Evolutionary conservation across 441 rosid species (phyloP), one percentile per base, ranked within the genome.

Genomic region (Jatropha podagrica): DNA sequence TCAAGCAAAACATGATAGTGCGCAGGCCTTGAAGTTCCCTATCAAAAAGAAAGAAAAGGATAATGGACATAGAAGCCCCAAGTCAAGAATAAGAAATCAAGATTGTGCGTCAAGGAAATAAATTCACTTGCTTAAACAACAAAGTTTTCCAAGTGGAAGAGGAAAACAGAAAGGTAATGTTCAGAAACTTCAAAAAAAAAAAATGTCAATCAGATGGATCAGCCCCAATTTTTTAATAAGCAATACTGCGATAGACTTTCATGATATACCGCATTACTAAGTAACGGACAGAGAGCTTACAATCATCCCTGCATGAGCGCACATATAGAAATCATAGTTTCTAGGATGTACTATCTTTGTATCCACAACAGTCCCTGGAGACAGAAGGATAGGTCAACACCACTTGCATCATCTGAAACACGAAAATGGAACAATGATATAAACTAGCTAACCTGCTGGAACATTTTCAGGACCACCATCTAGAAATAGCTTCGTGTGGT

Each of bases 11-110:
- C 97, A 65, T 91, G 95, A 74, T 96, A 96, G 73, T 94, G 99
- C 9, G 95, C 91, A 1, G 97, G 98, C 86, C 94, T 86, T 71
- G 97, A 92, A 69, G 97, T 96, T 77, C 97, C 99, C 97, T 92
- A 71, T 32, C 44, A 60, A 37, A 38, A 32, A 51, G 26, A 11
- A 71, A 58, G 32, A 32, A 66, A 56, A 10, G 20, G 1, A 4
- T 67, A 61, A 18, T 12, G 68, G 44, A 51, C 3, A 18, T 49
- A 49, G 67, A 65, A 73, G 56, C 37, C 69, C 32, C 32, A 32
- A 32, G 32, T 32, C 32, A 32, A 1, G 32, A 32, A 32, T 32
- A 55, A 63, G 20, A 63, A 54, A 37, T 9, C 1, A 42, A 60
- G 17, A 23, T 26, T 40, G 60, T 20, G 7, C 55, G 3, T 18